Base-by-base conservation (phyloP, 2,329 filamentous ascomycete genomes). In the Penicillium olsonii region DNA sequence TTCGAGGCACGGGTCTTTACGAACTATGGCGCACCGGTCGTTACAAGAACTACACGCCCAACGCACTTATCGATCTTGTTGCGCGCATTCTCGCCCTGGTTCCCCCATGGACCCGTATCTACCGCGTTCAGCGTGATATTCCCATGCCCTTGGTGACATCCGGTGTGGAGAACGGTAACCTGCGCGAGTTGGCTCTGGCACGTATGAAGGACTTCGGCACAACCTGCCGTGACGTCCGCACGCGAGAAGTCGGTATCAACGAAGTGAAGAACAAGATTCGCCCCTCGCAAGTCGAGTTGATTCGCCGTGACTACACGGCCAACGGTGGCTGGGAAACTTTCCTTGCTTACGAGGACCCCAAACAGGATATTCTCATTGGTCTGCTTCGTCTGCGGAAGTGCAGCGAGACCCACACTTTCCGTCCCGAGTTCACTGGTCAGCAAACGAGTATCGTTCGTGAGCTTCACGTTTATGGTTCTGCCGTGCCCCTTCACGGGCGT, bases 141-240 rank as follows among this genome's bases (percentile, higher is more conserved):
- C 94, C 94, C n/a, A 99, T 99, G 94, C 94, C 94, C 0, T 80
- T 99, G 19, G 95, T 99, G n/a, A 97, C 94, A 0, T 95, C 92
- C 0, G 94, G 94, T 34, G 94, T 99, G 0, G 94, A 99, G 74
- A 99, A 99, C 62, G 94, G 94, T 53, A 99, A 99, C 68, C 77
- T 99, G 33, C 85, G 94, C 54, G 94, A 99, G 71, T 78, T 99
- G 41, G 92, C 94, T 0, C 77, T 99, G 47, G 91, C 92, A n/a
- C 82, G 94, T 18, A 99, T 99, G 95, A 96, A 96, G 72, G 94
- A 99, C 69, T 97, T 99, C 61, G 95, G 95, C 42, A 99, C 94
- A 0, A 90, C 90, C 1, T 99, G 95, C 68, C 90, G 95, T 56
- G 94, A 99, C 64, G 94, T 99, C 19, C 87, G 94, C 12, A 99